Percentiles rank a stretch among this genome's conserved stretches.
Conservation (phyloP, 2,329 filamentous ascomycete species). For the Endothia cerciana region DNA sequence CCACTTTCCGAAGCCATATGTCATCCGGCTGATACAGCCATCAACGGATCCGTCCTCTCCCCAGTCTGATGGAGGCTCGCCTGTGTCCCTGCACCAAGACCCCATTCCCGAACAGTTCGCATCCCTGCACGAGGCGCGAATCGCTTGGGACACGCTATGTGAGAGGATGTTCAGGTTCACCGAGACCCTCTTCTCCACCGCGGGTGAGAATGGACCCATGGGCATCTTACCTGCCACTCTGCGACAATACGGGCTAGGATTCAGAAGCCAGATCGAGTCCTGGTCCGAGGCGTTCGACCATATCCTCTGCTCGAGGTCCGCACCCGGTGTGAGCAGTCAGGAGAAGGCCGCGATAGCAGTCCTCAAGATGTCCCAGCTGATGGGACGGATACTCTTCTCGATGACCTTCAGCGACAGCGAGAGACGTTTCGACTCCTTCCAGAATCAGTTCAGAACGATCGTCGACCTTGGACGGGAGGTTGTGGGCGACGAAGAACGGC, state of each 20-base stretch:
- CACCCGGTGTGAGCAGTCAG: constrained; percentile 54
- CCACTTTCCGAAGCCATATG: constrained; percentile 65
- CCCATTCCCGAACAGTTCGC: constrained; percentile 51
- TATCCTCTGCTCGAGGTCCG: constrained; percentile 54
- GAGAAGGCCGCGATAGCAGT: constrained; percentile 64
- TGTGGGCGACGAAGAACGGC: constrained; percentile 59
- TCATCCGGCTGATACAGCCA: constrained; percentile 55
- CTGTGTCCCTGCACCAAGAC: constrained; percentile 43
- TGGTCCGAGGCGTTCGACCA: constrained; percentile 62
- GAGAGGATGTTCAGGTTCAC: constrained; percentile 63
- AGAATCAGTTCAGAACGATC: constrained; percentile 56
- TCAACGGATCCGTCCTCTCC: constrained; percentile 44
- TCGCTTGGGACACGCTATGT: constrained; percentile 59
- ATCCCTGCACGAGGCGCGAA: constrained; percentile 57
- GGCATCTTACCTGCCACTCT: constrained; percentile 55
- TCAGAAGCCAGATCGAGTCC: constrained; percentile 54
- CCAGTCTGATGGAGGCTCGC: constrained; percentile 48
- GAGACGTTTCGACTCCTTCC: constrained; percentile 60
- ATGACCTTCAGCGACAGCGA: constrained; percentile 65
- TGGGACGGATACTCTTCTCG: constrained; percentile 59
- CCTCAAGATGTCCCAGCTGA: constrained; percentile 65
- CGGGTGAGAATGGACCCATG: constrained; percentile 54
- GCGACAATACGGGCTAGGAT: constrained; percentile 51
- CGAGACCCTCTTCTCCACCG: constrained; percentile 55
- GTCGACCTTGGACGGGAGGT: constrained; percentile 63